phyloP scores from a whole-genome alignment of 306 rosid species.

The Cercis canadensis region DNA sequence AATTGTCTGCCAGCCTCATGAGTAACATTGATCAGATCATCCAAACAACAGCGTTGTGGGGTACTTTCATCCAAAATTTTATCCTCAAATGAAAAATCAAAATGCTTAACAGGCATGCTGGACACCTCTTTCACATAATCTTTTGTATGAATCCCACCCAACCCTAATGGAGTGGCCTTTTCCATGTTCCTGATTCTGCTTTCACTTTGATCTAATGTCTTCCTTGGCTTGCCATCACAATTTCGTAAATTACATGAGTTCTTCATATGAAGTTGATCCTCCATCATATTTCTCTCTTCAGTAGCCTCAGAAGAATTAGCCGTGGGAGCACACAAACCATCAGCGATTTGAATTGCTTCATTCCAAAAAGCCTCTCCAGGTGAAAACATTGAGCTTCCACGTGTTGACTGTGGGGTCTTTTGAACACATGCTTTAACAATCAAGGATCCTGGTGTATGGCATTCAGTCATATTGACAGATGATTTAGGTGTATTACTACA shows the following conservation, averaged over 20 bases:
- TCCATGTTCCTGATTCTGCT: constrained; percentile 39
- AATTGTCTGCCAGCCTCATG: constrained; percentile 42
- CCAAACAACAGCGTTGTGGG: constrained; percentile 36
- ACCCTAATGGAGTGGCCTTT: constrained; percentile 43
- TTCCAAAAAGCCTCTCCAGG: constrained; percentile 98
- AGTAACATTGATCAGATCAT: constrained; percentile 39
- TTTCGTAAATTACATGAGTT: constrained; percentile 57
- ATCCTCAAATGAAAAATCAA: constrained; percentile 84
- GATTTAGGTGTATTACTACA: constrained; percentile 64
- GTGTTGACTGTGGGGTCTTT: constrained; percentile 75
- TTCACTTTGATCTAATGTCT: constrained; percentile 54
- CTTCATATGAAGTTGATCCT: constrained; percentile 45
- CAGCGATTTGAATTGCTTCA: constrained; percentile 91
- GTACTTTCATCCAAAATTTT: constrained; percentile 58
- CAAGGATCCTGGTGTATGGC: constrained; percentile 75
- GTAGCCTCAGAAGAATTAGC: constrained; percentile 44
- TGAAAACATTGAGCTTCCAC: constrained; percentile 83
- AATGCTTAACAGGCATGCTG: constrained; percentile 81
- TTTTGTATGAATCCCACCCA: constrained; percentile 46
- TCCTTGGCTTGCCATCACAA: constrained; percentile 56
- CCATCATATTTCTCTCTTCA: constrained; percentile 46
- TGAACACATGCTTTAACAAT: constrained; percentile 50
- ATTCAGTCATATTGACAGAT: constrained; percentile 51
- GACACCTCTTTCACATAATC: constrained; percentile 60
- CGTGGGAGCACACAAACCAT: constrained; percentile 69